These are phyloP conservation scores for Stylonectria norvegica DNA, from an alignment of 2,329 filamentous ascomycete species.

Conservation along the genomic window DNA sequence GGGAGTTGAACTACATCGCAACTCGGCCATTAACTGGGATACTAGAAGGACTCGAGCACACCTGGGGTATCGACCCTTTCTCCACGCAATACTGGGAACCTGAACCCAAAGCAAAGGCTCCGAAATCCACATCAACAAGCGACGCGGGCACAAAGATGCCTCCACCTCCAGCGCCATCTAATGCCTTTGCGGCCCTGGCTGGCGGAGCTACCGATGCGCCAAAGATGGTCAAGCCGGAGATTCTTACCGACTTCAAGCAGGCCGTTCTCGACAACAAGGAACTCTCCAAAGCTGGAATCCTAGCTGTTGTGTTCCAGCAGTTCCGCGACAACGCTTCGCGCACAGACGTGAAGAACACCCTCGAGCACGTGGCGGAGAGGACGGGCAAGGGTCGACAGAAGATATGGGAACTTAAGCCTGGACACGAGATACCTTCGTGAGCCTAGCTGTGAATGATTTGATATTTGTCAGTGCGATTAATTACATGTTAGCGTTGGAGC, in stretches of 20 bases:
- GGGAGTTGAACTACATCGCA: background rate
- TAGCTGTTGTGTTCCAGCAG: conserved; percentile 39
- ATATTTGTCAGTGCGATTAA: conserved; percentile 18
- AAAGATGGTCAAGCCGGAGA: conserved; percentile 37
- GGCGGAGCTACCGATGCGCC: conserved; percentile 14
- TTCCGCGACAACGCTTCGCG: conserved; percentile 37
- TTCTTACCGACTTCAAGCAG: conserved; percentile 41
- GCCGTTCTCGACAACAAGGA: conserved; percentile 40
- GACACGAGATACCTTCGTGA: conserved; percentile 34
- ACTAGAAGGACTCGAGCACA: conserved; percentile 48
- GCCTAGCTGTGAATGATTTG: conserved; percentile 7
- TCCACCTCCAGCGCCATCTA: conserved; percentile 32
- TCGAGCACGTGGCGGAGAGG: conserved; percentile 41
- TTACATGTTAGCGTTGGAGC: conserved; percentile 28
- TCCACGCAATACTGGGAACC: conserved; percentile 74
- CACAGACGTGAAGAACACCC: conserved; percentile 40
- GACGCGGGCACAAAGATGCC: conserved; percentile 28
- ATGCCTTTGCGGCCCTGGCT: conserved; percentile 37
- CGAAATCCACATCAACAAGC: conserved; percentile 11
- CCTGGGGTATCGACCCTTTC: conserved; percentile 72
- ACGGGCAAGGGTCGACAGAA: conserved; percentile 35
- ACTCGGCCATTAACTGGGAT: conserved; percentile 14
- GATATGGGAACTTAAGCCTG: conserved; percentile 40
- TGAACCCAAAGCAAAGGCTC: conserved; percentile 32
- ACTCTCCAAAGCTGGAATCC: conserved; percentile 40